Conservation (phyloP, 805 yeast species). For the Schizosaccharomyces osmophilus region DNA sequence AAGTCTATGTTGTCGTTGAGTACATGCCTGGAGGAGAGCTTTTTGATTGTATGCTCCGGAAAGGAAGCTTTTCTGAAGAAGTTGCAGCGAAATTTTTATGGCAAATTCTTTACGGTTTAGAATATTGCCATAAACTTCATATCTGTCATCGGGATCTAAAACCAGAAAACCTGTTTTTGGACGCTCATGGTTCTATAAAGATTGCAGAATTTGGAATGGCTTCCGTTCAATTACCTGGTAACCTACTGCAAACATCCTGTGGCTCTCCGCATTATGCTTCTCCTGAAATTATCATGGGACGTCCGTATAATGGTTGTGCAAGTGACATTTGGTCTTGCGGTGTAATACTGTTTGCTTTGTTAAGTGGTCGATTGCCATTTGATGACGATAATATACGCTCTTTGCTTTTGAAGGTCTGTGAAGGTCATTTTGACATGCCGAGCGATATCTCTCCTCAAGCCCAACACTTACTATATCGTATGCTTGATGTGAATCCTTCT, state of each 20-base stretch:
- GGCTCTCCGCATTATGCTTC: constrained; percentile 98
- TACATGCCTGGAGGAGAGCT: constrained; percentile 95
- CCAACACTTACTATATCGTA: constrained; percentile 53
- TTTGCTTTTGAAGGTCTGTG: constrained; percentile 69
- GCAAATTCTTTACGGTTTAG: constrained; percentile 62
- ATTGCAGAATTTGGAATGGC: constrained; percentile 99
- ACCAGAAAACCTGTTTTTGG: constrained; percentile 55
- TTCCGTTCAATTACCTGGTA: constrained; percentile 64
- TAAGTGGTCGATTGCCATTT: constrained; percentile 88
- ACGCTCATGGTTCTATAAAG: constrained; percentile 66
- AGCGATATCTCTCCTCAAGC: constrained; percentile 60
- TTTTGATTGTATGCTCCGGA: constrained; percentile 70
- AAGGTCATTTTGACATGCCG: constrained; percentile 72
- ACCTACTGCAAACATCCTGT: constrained; percentile 76
- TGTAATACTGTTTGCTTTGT: constrained; percentile 70
- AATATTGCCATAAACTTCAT: constrained; percentile 63
- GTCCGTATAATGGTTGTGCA: constrained; percentile 86
- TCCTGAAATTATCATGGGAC: constrained; percentile 91
- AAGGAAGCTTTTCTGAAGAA: constrained; percentile 65
- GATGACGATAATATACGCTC: constrained; percentile 89
- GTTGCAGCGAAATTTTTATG: constrained; percentile 81
- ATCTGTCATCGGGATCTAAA: constrained; percentile 67
- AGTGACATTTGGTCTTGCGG: constrained; percentile 91
- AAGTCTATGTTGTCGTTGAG: constrained; percentile 71
- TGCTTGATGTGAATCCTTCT: constrained; percentile 63